A percentile compares a stretch with the other conserved stretches of the same genome.
These are phyloP conservation scores for Microbotryum scabiosae DNA, from an alignment of 1,284 basidiomycete genomes.

Conservation along the genomic window DNA sequence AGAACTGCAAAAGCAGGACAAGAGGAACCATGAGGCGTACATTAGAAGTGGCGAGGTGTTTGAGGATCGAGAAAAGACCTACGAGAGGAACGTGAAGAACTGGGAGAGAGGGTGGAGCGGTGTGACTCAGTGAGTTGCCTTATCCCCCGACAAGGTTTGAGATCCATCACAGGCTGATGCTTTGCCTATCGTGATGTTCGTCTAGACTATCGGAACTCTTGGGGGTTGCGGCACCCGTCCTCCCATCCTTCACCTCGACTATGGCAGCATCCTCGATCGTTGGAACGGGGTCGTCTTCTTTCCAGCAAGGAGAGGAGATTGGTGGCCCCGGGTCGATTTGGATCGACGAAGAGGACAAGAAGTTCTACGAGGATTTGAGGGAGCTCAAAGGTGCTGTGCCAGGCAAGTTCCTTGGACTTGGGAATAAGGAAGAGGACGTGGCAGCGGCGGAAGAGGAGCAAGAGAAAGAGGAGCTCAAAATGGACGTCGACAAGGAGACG, in stretches of 20 bases:
- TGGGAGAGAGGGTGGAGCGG: constrained; percentile 83
- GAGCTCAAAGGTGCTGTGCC: constrained; percentile 90
- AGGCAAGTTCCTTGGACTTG: constrained; percentile 61
- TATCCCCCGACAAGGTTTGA: background rate
- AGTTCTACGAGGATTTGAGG: constrained; percentile 88
- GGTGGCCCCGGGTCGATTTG: constrained; percentile 65
- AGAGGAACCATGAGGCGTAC: constrained; percentile 94
- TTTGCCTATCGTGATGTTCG: background rate
- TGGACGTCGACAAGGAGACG: constrained; percentile 28
- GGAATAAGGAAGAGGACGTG: background rate
- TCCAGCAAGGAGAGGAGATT: constrained; percentile 22
- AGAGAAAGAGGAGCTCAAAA: constrained; percentile 17
- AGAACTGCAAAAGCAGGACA: constrained; percentile 92
- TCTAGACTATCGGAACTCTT: constrained; percentile 77
- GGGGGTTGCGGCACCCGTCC: constrained; percentile 64
- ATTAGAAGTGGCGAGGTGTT: constrained; percentile 98
- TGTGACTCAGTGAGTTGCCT: constrained; percentile 47
- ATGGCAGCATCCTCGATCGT: constrained; percentile 27
- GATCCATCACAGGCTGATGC: background rate
- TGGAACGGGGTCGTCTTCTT: constrained; percentile 15
- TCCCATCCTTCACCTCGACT: constrained; percentile 64
- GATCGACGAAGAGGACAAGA: constrained; percentile 94
- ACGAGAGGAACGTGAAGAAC: constrained; percentile 93
- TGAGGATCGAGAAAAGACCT: constrained; percentile 94
- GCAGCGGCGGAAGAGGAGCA: constrained; percentile 7